Percentiles rank a stretch among this genome's conserved stretches.
Evolutionary conservation across 345 rosid genomes (phyloP).

Genomic region (Populus deltoides): DNA sequence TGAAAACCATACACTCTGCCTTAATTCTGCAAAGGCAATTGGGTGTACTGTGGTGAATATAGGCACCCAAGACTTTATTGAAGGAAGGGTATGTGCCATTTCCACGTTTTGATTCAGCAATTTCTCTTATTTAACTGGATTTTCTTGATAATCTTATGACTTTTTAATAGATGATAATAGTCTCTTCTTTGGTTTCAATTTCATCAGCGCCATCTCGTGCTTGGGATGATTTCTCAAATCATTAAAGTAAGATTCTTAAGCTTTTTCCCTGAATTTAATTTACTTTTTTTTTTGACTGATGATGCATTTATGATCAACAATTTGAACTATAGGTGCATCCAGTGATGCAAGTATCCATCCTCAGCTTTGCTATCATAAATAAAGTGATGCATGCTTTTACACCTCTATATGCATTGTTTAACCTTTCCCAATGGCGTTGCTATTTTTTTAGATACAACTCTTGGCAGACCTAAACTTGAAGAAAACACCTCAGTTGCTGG

Average conservation of each 20-base stretch:
- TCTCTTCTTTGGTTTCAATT: constrained; percentile 27
- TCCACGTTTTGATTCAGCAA: neutral
- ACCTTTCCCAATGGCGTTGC: constrained; percentile 20
- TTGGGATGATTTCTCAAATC: constrained; percentile 92
- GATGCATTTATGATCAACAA: neutral
- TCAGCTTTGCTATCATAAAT: neutral
- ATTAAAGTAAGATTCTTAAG: constrained; percentile 59
- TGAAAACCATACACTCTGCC: constrained; percentile 92
- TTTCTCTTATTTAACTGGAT: neutral
- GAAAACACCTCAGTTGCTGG: constrained; percentile 93
- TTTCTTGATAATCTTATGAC: neutral
- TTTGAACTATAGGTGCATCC: too few species aligned
- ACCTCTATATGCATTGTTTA: neutral
- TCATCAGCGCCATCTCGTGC: constrained; percentile 97
- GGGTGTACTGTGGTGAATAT: constrained; percentile 98
- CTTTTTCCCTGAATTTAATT: neutral
- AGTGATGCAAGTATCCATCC: too few species aligned
- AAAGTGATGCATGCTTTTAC: neutral
- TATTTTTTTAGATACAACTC: constrained; percentile 72
- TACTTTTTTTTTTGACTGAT: neutral
- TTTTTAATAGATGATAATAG: neutral
- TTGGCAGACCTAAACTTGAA: constrained; percentile 96
- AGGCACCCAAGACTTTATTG: constrained; percentile 87
- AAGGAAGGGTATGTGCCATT: constrained; percentile 80
- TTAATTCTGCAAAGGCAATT: constrained; percentile 96